Evolutionary conservation across 768 basidiomycete genomes (phyloP), one percentile per base, ranked within the genome.

Genomic region (Pisolithus sp.): DNA sequence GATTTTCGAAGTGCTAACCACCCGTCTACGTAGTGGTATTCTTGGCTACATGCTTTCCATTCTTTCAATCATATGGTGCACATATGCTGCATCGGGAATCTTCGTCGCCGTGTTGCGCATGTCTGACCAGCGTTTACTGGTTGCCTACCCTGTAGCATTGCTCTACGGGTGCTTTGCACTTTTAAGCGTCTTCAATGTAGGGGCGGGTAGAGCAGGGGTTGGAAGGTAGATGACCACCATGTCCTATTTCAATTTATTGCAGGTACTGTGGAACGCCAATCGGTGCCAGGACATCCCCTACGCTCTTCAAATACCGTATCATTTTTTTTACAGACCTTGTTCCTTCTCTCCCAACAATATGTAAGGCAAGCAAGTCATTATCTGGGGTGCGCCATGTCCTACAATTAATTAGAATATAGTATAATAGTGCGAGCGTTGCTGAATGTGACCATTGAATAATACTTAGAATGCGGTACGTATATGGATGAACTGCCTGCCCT

Each of bases 81-180:
- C 96, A 34, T 93, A 95, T 62, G 82, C 94, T 6, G 95, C 96
- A 10, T 94, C 91, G 2, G 86, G 86, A 13, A 98, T 99, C 51
- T 98, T 99, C 60, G 92, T 95, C 8, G 87, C 91, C 2, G 93
- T 97, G 37, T 75, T 99, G 47, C 82, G 90, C 57, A 94, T 99
- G 90, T 92, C 91, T 8, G 88, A 94, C 57, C 96, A 99, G 66
- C 79, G 94, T 45, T 74, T 97, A 24, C 80, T 99, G 21, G 93
- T 99, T 38, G 96, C 94, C 57, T 99, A 99, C 70, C 96, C 96
- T 10, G 84, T 98, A 48, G 93, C 90, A 36, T 71, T 99, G 48
- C 73, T 98, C 21, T 99, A 96, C 61, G 92, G 92, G 18, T 95
- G 92, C 68, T 95, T 95, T 64, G 93, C 91, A 13, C 71, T 97